Conservation (phyloP, 352 stramenopile genomes). For the Phytophthora cryptogea region DNA sequence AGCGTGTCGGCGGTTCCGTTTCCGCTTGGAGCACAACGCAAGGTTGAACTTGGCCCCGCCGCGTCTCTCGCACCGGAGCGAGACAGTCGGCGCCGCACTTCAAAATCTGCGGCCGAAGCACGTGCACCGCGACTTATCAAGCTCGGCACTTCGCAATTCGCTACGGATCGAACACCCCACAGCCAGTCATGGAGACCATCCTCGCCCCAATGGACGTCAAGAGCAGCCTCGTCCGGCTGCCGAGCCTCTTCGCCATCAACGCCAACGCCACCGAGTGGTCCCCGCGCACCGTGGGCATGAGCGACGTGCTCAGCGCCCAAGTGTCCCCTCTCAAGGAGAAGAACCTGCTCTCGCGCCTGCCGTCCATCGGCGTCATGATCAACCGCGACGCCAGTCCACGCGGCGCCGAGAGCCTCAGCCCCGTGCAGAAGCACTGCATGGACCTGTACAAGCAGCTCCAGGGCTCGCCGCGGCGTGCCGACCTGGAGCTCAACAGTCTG, state of each 20-base stretch:
- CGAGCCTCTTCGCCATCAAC: conserved; percentile 53
- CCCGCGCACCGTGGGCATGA: conserved; percentile 65
- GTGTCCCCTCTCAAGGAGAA: conserved; percentile 50
- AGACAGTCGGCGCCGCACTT: conserved; percentile 32
- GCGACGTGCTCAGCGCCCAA: conserved; percentile 57
- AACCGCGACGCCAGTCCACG: conserved; percentile 60
- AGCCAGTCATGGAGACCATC: conserved; percentile 62
- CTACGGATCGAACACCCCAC: too few species aligned
- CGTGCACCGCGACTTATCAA: conserved; percentile 13
- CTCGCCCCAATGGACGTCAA: conserved; percentile 64
- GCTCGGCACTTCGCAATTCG: background rate
- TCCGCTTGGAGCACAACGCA: conserved; percentile 22
- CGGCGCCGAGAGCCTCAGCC: conserved; percentile 58
- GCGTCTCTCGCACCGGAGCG: conserved; percentile 22
- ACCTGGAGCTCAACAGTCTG: conserved; percentile 49
- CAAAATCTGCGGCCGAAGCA: conserved; percentile 35
- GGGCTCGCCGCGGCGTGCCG: conserved; percentile 30
- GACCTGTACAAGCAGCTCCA: conserved; percentile 68
- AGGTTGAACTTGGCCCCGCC: conserved; percentile 25
- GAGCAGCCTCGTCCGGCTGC: conserved; percentile 48
- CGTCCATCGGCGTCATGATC: conserved; percentile 75
- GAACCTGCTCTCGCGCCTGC: conserved; percentile 46
- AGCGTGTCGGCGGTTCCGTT: conserved; percentile 22
- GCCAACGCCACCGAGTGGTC: too few species aligned
- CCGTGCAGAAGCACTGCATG: conserved; percentile 66